Conservation (phyloP, 495 filamentous ascomycete species). For the Penicillium chermesinum region DNA sequence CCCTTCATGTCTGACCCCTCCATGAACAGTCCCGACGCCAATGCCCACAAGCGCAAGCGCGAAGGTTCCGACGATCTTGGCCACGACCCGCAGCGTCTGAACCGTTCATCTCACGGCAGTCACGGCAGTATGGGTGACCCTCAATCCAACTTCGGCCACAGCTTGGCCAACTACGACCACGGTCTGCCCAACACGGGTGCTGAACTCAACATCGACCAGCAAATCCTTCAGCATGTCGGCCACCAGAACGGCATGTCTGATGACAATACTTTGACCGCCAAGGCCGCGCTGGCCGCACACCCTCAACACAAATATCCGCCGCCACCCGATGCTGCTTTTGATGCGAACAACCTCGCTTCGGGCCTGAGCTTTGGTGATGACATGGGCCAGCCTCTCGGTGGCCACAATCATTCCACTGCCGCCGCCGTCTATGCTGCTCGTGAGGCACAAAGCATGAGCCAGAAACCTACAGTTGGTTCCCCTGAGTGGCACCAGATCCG, state of each 20-base stretch:
- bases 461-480: constrained; percentile 87
- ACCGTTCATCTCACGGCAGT: constrained; percentile 42
- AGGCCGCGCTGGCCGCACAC: constrained; percentile 44
- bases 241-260: constrained; percentile 44
- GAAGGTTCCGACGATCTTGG: constrained; percentile 40
- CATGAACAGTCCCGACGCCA: constrained; percentile 34
- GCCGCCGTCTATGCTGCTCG: constrained; percentile 45
- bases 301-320: constrained; percentile 43
- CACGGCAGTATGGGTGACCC: constrained; percentile 43
- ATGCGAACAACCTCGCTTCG: constrained; percentile 38
- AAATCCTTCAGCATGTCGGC: constrained; percentile 46
- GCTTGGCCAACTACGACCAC: constrained; percentile 37
- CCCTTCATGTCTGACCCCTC: constrained; percentile 39
- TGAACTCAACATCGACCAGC: constrained; percentile 45
- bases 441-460: constrained; percentile 42
- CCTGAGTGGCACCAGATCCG: constrained; percentile 98
- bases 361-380: constrained; percentile 43
- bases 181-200: constrained; percentile 33
- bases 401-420: constrained; percentile 44
- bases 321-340: constrained; percentile 38
- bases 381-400: constrained; percentile 36
- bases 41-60: constrained; percentile 44
- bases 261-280: constrained; percentile 44
- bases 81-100: constrained; percentile 39
- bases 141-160: constrained; percentile 38